Percentiles rank a stretch among this genome's conserved stretches.
Conservation (phyloP, 78 protist genomes). For the Cyanophora paradoxa region DNA sequence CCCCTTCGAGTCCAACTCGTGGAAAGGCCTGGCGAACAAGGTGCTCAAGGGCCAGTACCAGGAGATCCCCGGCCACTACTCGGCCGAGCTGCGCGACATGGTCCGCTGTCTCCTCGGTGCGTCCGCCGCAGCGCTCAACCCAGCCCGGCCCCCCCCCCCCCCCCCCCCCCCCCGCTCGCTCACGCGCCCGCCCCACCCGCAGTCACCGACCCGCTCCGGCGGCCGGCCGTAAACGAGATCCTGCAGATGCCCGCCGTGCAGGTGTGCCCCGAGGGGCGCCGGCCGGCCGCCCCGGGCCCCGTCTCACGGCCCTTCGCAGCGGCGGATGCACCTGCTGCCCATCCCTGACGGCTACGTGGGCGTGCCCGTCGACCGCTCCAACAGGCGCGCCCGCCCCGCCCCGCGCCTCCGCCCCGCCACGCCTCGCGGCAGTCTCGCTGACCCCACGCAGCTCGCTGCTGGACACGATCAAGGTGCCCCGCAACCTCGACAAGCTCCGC, state of each 20-base stretch:
- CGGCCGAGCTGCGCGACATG: neutral
- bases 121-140: no score
- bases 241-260: neutral
- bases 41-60: slow-evolving; percentile 5
- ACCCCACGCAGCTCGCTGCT: no score
- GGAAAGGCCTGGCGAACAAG: slow-evolving; percentile 19
- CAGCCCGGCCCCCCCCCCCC: no score
- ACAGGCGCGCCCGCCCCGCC: neutral
- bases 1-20: slow-evolving; percentile 33
- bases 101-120: neutral
- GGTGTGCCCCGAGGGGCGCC: no score
- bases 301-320: no score
- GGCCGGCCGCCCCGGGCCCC: no score
- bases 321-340: no score
- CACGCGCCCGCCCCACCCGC: neutral
- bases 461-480: neutral
- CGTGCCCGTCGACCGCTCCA: neutral
- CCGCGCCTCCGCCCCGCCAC: neutral
- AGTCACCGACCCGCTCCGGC: neutral
- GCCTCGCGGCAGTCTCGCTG: no score
- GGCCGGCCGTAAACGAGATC: slow-evolving; percentile 20
- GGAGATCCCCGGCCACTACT: neutral
- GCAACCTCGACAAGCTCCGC: neutral
- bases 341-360: neutral
- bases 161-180: neutral